Conservation (phyloP, 2,329 filamentous ascomycete species). For the Mollisiaceae sp. region DNA sequence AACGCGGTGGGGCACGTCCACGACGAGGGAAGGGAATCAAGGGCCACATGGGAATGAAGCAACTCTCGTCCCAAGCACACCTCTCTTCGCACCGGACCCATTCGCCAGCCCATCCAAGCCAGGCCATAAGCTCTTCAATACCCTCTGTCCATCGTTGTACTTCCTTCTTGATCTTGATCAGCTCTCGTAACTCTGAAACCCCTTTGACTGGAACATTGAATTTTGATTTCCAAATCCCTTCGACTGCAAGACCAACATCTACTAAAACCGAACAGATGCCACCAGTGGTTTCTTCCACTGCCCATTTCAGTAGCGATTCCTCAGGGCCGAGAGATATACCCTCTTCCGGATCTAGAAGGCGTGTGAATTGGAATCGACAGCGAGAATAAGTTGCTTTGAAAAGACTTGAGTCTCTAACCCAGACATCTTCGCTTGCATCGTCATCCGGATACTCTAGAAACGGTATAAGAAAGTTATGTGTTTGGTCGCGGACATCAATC, state of each 20-base stretch:
- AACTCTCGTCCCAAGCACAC: slow-evolving; percentile 51
- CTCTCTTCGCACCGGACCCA: slow-evolving; percentile 48
- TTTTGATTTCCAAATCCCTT: slow-evolving; percentile 45
- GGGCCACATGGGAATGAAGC: slow-evolving; percentile 59
- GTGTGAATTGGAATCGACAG: slow-evolving; percentile 50
- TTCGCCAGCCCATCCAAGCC: slow-evolving; percentile 56
- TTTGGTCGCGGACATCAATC: slow-evolving; percentile 44
- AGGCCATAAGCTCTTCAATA: slow-evolving; percentile 51
- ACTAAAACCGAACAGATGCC: slow-evolving; percentile 50
- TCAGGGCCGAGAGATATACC: slow-evolving; percentile 40
- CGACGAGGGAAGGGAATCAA: slow-evolving; percentile 33
- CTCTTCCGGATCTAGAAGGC: slow-evolving; percentile 42
- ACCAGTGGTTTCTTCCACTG: slow-evolving; percentile 48
- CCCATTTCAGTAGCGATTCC: slow-evolving; percentile 47
- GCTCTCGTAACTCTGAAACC: background rate
- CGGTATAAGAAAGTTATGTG: slow-evolving; percentile 51
- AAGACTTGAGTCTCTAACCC: slow-evolving; percentile 42
- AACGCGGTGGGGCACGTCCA: slow-evolving; percentile 9
- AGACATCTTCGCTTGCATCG: slow-evolving; percentile 35
- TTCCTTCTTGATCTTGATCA: slow-evolving; percentile 27
- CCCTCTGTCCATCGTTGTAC: slow-evolving; percentile 38
- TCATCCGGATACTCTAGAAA: slow-evolving; percentile 51
- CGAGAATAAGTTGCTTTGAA: slow-evolving; percentile 48
- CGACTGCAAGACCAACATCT: slow-evolving; percentile 49
- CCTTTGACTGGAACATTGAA: slow-evolving; percentile 35